Base-by-base conservation (phyloP, 495 filamentous ascomycete genomes). In the Pyronema omphalodes region DNA sequence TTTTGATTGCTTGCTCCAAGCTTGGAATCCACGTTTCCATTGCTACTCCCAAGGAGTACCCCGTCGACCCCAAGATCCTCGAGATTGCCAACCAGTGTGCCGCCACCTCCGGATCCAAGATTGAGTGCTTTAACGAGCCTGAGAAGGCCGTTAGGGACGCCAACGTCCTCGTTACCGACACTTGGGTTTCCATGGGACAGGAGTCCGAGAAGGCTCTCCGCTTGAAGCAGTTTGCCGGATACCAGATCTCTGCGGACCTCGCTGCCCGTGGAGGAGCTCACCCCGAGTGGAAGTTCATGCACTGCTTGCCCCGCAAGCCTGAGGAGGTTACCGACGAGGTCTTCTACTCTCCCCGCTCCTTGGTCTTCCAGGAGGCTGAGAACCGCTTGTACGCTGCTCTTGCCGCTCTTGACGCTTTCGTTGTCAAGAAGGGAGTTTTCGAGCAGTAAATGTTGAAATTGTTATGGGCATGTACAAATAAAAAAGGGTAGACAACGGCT, bases 241-340 rank as follows among this genome's bases (percentile, higher is more conserved):
- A 86, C 68, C 89, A 94, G 66, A 81, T 98, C 58, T 93, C 87
- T 3, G 69, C 76, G 9, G 82, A 85, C 46, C 69, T 98, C 37
- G 91, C 86, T 1, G 73, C 81, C 69, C 74, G 79, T 44, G 91
- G 89, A 40, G 86, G 86, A 34, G 91, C 91, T 9, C 93, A 93
- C 66, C 73, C 82, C 35, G 73, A 74, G 55, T 98, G 91, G 91
- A 87, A 84, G 69, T 98, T 96, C 64, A 95, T 98, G 91, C 91
- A 98, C 73, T 98, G 91, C 66, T 68, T 98, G 50, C 91, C 91
- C n/a, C 76, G 91, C 50, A 88, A 98, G 60, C 77, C 74, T 0
- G 89, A 98, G 69, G 91, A 98, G 70, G 91, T 96, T 7, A 79
- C 77, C 52, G 88, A 98, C 66, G 88, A 86, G 61, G 88, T 98